Base-by-base conservation (phyloP, 179 eudicot genomes). In the Sideroxylon spinosum region DNA sequence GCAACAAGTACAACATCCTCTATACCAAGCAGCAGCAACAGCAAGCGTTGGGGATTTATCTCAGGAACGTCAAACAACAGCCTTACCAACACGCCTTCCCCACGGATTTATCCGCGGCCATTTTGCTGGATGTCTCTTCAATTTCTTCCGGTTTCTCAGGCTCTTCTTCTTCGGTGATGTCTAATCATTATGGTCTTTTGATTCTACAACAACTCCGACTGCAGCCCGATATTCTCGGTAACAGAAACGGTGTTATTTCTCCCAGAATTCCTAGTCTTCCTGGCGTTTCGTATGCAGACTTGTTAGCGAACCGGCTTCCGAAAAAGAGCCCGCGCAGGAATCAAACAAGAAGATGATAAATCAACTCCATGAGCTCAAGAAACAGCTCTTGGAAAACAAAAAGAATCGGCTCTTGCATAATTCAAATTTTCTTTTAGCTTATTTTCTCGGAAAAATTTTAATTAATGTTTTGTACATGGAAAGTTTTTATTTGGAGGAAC, bases 351-450 rank as follows among this genome's bases (percentile, higher is more conserved):
- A 82, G 74, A 86, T 89, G 82, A 76, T 84, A 71, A 75, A 82
- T 78, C 85, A 83, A 29, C 84, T 95, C 0, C 89, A 88, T 10
- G 97, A 92, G 79, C 84, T 95, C 0, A 98, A 95, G 81, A 95
- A 94, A 71, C 87, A 89, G 72, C 86, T 95, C 2, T 65, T 95
- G 19, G 81, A 85, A n/a, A n/a, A n/a, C n/a, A n/a, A n/a, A n/a
- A n/a, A n/a, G n/a, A n/a, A n/a, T n/a, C n/a, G n/a, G n/a, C n/a
- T n/a, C n/a, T n/a, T n/a, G n/a, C n/a, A n/a, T n/a, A n/a, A n/a
- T n/a, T n/a, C n/a, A n/a, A n/a, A n/a, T n/a, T n/a, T n/a, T n/a
- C n/a, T n/a, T n/a, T n/a, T n/a, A n/a, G n/a, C n/a, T n/a, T n/a
- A n/a, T n/a, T n/a, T n/a, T n/a, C n/a, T n/a, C n/a, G n/a, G n/a